A percentile compares a stretch with the other conserved stretches of the same genome.
These are phyloP conservation scores for Solanum medicagineum DNA, from an alignment of 257 asterid genomes.

Conservation along the genomic window DNA sequence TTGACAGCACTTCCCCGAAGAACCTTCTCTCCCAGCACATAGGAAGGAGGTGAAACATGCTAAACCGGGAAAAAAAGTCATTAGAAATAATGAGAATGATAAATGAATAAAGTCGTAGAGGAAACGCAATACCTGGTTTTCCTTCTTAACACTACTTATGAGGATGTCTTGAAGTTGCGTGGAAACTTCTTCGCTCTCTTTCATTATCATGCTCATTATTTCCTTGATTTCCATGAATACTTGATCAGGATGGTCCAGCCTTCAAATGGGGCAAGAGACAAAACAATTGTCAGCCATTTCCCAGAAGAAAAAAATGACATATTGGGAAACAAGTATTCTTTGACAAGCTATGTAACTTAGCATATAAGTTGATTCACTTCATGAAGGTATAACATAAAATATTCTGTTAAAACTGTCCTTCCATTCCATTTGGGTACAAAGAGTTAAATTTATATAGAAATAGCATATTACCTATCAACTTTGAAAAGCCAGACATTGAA, in stretches of 20 bases:
- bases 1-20: neutral
- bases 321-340: neutral
- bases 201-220: slow-evolving; percentile 33
- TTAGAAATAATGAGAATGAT: neutral
- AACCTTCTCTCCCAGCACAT: slow-evolving; percentile 1
- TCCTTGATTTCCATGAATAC: slow-evolving; percentile 27
- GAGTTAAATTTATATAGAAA: neutral
- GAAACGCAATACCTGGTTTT: slow-evolving; percentile 21
- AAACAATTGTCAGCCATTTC: neutral
- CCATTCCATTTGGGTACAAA: neutral
- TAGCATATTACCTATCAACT: neutral
- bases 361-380: neutral
- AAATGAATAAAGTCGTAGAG: neutral
- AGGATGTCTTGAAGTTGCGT: slow-evolving; percentile 33
- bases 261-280: slow-evolving; percentile 6
- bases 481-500: neutral
- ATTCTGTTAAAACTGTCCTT: neutral
- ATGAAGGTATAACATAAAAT: neutral
- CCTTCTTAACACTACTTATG: slow-evolving; percentile 35
- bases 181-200: slow-evolving; percentile 38
- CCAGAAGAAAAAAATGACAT: neutral
- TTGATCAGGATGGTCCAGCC: slow-evolving; percentile 25
- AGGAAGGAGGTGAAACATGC: slow-evolving; percentile 2
- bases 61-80: neutral
- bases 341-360: neutral